Base-by-base conservation (phyloP, 202 grass and related monocot species). In the Dendrocalamus latiflorus region DNA sequence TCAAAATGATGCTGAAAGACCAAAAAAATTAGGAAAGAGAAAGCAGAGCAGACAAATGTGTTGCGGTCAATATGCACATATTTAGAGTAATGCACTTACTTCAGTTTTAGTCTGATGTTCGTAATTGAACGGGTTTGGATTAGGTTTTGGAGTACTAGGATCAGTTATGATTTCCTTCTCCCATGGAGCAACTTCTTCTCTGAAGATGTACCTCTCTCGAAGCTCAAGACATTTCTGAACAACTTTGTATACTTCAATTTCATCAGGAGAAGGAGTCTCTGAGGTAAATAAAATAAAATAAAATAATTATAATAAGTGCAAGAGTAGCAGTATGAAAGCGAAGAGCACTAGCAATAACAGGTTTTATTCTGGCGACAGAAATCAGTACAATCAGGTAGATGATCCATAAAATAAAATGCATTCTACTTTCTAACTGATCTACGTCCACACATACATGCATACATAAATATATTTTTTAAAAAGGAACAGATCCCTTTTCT, bases 101-200 rank as follows among this genome's bases (percentile, higher is more conserved):
- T 93, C 90, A 59, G 90, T 88, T 90, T 93, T 97, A 25, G 77
- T 48, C 81, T 97, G 88, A 82, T 84, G 59, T 77, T 81, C 75
- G 60, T 94, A 94, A 47, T 61, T 63, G 69, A 97, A 97, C 18
- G 94, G 94, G 57, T 91, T 91, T 57, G 92, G 86, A 45, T 91
- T 94, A 50, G 94, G 94, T 69, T 97, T 97, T 69, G 94, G 94
- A 53, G 92, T 97, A 81, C 92, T 91, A 80, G 94, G 94, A 68
- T 97, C 94, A 76, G 92, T 97, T 91, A 97, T 97, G 38, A 93
- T 82, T 73, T 97, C 94, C 80, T 94, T 97, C 82, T 93, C 92
- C 94, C 94, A 97, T 64, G 90, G 90, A 84, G 92, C 88, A 77
- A 93, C 82, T 86, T 91, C 94, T 90, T 97, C 94, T 91, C 79